Conservation (phyloP, 176 grass and related monocot genomes). For the Elaeis guineensis region DNA sequence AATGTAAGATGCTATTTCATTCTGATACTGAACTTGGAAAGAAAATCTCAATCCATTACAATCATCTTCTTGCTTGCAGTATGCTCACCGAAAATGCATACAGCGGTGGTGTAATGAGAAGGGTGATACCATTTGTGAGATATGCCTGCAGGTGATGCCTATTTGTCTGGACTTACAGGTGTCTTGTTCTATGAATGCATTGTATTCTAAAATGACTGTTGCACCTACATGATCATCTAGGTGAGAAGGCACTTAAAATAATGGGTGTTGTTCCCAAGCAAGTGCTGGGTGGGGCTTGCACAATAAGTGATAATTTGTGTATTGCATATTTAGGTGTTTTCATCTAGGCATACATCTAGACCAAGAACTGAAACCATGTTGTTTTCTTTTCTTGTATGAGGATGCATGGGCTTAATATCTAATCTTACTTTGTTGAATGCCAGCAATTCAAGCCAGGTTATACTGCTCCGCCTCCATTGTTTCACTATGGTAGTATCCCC, state of each 20-base stretch:
- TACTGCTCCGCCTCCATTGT: conserved; percentile 36
- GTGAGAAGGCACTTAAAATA: not conserved
- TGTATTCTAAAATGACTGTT: conserved; percentile 12
- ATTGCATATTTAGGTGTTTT: too few relatives aligned
- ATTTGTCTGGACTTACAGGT: not conserved
- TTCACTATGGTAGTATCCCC: conserved; percentile 38
- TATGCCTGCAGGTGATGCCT: conserved; percentile 64
- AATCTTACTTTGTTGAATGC: not conserved
- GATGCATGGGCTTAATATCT: not conserved
- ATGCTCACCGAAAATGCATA: conserved; percentile 65
- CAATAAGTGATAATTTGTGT: too few relatives aligned
- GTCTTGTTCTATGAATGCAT: not conserved
- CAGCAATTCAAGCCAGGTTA: conserved; percentile 58
- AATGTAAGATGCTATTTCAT: not conserved
- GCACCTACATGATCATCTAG: not conserved
- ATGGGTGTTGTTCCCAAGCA: too few relatives aligned
- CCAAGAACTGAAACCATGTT: conserved; percentile 2
- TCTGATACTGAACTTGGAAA: not conserved
- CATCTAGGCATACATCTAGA: not conserved
- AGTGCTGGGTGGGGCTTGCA: too few relatives aligned
- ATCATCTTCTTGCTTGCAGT: conserved; percentile 24
- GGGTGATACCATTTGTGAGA: conserved; percentile 74
- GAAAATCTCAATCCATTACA: not conserved
- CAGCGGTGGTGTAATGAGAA: conserved; percentile 89
- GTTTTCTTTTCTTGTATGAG: not conserved